These are phyloP conservation scores for Xylaria hypoxylon DNA, from an alignment of 2,329 filamentous ascomycete genomes.

Conservation along the genomic window DNA sequence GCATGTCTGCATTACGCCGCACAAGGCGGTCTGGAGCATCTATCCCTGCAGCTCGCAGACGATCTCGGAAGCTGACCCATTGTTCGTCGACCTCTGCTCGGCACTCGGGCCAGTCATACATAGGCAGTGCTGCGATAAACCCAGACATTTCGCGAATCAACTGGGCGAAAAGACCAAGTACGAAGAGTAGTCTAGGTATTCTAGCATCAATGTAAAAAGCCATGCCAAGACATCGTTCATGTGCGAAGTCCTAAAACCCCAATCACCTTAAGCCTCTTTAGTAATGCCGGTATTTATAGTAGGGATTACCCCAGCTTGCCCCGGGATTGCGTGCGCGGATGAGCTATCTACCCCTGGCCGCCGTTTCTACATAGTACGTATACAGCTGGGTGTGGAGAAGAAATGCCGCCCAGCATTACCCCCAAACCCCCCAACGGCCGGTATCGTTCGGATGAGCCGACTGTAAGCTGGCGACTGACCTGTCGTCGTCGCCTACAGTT, in stretches of 20 bases:
- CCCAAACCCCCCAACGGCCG: conserved; percentile 17
- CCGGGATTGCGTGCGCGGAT: conserved; percentile 22
- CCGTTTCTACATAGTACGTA: not conserved
- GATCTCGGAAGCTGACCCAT: conserved; percentile 32
- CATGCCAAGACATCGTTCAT: conserved; percentile 11
- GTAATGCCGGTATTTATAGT: not conserved
- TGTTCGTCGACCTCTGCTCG: conserved; percentile 32
- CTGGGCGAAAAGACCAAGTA: not conserved
- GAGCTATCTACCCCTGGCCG: not conserved
- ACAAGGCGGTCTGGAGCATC: conserved; percentile 34
- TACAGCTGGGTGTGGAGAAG: not conserved
- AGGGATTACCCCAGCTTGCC: conserved; percentile 11
- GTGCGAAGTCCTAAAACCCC: not conserved
- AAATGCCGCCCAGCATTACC: not conserved
- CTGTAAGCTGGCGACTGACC: not conserved
- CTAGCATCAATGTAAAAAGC: not conserved
- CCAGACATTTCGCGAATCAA: conserved; percentile 7
- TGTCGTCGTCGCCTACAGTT: conserved; percentile 5
- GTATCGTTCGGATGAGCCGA: conserved; percentile 12
- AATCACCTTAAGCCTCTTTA: not conserved
- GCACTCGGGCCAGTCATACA: conserved; percentile 41
- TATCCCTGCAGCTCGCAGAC: conserved; percentile 29
- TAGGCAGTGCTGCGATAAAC: conserved; percentile 37
- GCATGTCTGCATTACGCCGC: conserved; percentile 36
- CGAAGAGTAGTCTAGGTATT: not conserved